A percentile compares a stretch with the other conserved stretches of the same genome.
phyloP scores from a whole-genome alignment of 345 rosid species.

The Eucalyptus curtisii region DNA sequence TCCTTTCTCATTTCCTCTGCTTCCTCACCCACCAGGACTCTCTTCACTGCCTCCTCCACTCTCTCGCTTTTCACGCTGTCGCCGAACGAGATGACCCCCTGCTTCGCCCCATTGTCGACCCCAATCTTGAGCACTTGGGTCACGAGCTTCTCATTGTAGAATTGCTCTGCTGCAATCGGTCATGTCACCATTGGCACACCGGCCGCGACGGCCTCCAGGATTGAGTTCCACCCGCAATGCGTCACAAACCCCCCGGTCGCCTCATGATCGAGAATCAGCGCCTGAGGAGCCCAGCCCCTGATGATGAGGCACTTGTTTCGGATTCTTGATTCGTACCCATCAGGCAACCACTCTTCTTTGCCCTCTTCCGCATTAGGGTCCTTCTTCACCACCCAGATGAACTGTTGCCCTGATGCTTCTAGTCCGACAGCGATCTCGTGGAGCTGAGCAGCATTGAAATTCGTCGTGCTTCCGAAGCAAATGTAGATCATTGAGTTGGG shows the following conservation, averaged over 20 bases:
- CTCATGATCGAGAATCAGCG: constrained; percentile 43
- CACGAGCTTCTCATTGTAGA: constrained; percentile 45
- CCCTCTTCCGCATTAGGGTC: not conserved
- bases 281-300: constrained; percentile 47
- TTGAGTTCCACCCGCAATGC: constrained; percentile 72
- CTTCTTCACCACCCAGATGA: constrained; percentile 31
- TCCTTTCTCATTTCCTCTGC: too few relatives aligned
- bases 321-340: constrained; percentile 8
- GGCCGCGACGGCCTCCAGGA: constrained; percentile 32
- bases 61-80: too few relatives aligned
- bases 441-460: constrained; percentile 7
- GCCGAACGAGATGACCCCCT: too few relatives aligned
- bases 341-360: constrained; percentile 25
- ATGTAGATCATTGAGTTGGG: constrained; percentile 28
- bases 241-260: constrained; percentile 55
- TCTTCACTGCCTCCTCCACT: too few relatives aligned
- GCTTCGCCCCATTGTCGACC: too few relatives aligned
- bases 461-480: constrained; percentile 20
- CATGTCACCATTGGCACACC: constrained; percentile 56
- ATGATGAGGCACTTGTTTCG: constrained; percentile 15
- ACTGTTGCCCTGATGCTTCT: constrained; percentile 21
- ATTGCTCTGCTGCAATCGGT: constrained; percentile 53
- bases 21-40: too few relatives aligned
- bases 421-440: constrained; percentile 23
- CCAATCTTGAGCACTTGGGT: constrained; percentile 17